These are phyloP conservation scores for Podospora sp. DNA, from an alignment of 495 filamentous ascomycete genomes.

Conservation along the genomic window DNA sequence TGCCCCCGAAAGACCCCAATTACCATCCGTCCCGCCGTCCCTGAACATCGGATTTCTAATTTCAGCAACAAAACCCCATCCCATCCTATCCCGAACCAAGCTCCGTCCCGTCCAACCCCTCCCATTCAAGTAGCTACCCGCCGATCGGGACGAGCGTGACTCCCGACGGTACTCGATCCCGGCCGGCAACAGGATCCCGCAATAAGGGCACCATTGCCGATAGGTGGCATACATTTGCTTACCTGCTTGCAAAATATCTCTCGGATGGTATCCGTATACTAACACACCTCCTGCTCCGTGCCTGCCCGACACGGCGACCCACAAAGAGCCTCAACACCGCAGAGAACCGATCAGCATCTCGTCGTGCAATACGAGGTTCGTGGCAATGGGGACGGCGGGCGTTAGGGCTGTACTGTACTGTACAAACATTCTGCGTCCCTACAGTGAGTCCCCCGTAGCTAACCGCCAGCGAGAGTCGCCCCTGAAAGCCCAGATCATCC, in stretches of 20 bases:
- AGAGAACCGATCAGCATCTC: neutral
- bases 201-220: too few species aligned
- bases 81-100: neutral
- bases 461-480: too few species aligned
- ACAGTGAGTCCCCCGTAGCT: too few species aligned
- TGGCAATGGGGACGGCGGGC: neutral
- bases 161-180: neutral
- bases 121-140: neutral
- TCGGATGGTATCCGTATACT: neutral
- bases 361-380: neutral
- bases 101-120: neutral
- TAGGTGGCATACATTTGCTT: too few species aligned
- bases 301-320: neutral
- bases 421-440: too few species aligned
- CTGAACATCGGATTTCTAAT: neutral
- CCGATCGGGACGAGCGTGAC: neutral
- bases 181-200: neutral
- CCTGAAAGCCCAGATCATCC: too few species aligned
- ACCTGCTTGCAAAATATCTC: too few species aligned
- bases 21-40: neutral
- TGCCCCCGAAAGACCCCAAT: neutral
- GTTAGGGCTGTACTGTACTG: neutral
- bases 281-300: neutral
- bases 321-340: neutral
- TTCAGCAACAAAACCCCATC: neutral